Evolutionary conservation across 2,329 filamentous ascomycete genomes (phyloP), one percentile per base, ranked within the genome.

Genomic region (Cucurbitaria berberidis): DNA sequence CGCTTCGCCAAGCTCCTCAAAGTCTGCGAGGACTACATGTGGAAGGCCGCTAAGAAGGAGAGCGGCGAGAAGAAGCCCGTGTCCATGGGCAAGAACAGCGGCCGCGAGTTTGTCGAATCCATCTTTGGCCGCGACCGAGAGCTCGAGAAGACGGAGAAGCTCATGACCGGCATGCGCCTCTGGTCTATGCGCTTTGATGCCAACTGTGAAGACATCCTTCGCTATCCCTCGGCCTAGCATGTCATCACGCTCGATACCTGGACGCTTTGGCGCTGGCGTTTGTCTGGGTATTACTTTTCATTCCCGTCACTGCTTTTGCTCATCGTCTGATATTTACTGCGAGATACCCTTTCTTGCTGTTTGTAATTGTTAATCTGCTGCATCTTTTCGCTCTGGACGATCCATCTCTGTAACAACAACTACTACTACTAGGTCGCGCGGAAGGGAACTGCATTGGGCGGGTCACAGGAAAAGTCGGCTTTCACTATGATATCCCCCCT

Each of bases 181-280:
- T 99, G 93, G 91, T 92, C 90, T 75, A 86, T 96, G 78, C 89
- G 93, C 41, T 99, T 97, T 76, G 92, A 97, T 70, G 91, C 90
- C 75, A 97, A 98, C 81, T 96, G 92, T 78, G 91, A 96, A 69
- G 90, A 93, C 24, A 93, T 98, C 64, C 81, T 98, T 53, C 80
- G 81, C 58, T 74, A 81, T 62, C 82, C 83, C 50, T 67, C 66
- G 49, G 69, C 70, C 55, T 74, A 73, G 66, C 45, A 51, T 54
- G 21, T 50, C 51, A 43, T 50, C n/a, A 36, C 42, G 26, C 36
- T 47, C 48, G 58, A 47, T 56, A 51, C 61, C 61, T 50, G 45
- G 59, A 64, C 57, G 62, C 59, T 57, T 63, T 59, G 62, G 62
- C 64, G 56, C 64, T 59, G 65, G 65, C 62, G 59, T 67, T 63